These are phyloP conservation scores for Dianthus caryophyllus DNA, from an alignment of 148 eudicot genomes.

Conservation along the genomic window DNA sequence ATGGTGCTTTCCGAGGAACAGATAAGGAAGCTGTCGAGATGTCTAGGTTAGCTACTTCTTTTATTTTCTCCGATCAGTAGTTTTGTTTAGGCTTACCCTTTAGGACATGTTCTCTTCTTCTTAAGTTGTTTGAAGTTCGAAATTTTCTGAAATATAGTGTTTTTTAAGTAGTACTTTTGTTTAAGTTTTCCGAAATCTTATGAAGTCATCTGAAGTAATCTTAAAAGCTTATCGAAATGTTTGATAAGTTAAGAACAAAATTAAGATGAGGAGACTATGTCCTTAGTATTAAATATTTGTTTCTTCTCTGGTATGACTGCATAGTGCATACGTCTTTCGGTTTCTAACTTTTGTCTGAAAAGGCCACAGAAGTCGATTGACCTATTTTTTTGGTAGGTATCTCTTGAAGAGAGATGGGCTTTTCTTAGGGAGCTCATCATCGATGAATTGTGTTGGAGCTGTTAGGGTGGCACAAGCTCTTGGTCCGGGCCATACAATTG, in stretches of 20 bases:
- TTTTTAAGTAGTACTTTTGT: too few relatives aligned
- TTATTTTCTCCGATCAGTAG: not conserved
- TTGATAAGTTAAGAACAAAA: too few relatives aligned
- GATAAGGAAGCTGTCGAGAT: conserved; percentile 96
- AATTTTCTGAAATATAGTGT: too few relatives aligned
- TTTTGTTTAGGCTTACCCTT: too few relatives aligned
- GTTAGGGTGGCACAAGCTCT: conserved; percentile 72
- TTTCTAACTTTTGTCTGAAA: not conserved
- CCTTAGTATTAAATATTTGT: not conserved
- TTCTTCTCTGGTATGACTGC: not conserved
- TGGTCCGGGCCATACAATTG: conserved; percentile 92
- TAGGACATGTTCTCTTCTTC: too few relatives aligned
- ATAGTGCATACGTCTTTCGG: not conserved
- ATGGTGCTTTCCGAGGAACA: conserved; percentile 92
- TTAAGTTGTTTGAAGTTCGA: too few relatives aligned
- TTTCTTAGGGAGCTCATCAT: conserved; percentile 94
- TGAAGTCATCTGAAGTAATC: too few relatives aligned
- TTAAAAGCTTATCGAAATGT: too few relatives aligned
- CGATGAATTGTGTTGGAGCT: conserved; percentile 98
- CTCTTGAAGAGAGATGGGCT: conserved; percentile 88
- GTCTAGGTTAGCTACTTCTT: conserved; percentile 67
- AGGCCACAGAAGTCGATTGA: not conserved
- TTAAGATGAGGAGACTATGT: too few relatives aligned
- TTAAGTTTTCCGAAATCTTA: too few relatives aligned
- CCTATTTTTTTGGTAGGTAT: conserved; percentile 39